These are phyloP conservation scores for Excoecaria agallocha DNA, from an alignment of 345 rosid species.

Conservation along the genomic window DNA sequence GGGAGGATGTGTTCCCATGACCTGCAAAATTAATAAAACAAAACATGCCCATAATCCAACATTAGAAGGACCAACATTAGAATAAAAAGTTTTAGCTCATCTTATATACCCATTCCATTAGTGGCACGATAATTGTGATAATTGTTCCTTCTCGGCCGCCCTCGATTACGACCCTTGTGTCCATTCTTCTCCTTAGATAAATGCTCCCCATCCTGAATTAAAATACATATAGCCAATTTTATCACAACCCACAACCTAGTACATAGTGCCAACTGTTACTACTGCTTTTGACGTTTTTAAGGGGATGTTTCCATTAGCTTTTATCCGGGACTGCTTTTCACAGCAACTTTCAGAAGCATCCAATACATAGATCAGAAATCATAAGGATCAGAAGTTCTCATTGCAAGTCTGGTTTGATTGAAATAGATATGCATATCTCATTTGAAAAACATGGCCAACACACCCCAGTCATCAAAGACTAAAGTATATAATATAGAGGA, in stretches of 20 bases:
- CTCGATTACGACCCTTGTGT: constrained; percentile 44
- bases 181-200: constrained; percentile 57
- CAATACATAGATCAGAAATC: too few species aligned
- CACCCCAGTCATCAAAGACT: neutral
- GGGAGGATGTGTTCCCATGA: constrained; percentile 52
- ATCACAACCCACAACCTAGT: too few species aligned
- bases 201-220: constrained; percentile 48
- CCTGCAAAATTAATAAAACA: constrained; percentile 35
- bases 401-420: neutral
- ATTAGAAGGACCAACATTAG: neutral
- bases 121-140: constrained; percentile 47
- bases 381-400: too few species aligned
- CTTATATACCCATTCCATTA: constrained; percentile 45
- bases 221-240: neutral
- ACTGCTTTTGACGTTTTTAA: too few species aligned
- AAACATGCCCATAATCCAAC: neutral
- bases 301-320: neutral
- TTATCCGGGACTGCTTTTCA: neutral
- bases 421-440: neutral
- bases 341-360: too few species aligned
- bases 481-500: neutral
- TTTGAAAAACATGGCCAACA: too few species aligned
- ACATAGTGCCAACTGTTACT: too few species aligned
- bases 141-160: constrained; percentile 52
- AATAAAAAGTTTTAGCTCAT: neutral